Evolutionary conservation across 2,329 filamentous ascomycete genomes (phyloP).

Genomic region (Fragosphaeria purpurea): DNA sequence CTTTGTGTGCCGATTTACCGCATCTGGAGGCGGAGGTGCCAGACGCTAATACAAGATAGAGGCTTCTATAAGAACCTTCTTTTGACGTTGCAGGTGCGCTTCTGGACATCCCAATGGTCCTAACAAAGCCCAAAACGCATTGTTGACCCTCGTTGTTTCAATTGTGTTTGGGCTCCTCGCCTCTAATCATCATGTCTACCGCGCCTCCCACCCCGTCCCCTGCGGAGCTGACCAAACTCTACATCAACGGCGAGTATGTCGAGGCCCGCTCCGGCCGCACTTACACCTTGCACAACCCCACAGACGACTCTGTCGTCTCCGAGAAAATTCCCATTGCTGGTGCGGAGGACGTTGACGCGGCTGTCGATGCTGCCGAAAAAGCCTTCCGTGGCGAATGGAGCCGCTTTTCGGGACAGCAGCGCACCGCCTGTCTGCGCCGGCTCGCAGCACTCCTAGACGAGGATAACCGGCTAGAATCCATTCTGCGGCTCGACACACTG

Average conservation of each 20-base stretch:
- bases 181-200: not conserved
- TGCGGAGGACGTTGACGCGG: conserved; percentile 2
- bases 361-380: conserved; percentile 2
- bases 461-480: not conserved
- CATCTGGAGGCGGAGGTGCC: too few species aligned
- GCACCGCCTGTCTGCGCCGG: not conserved
- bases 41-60: too few species aligned
- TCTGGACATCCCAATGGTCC: too few species aligned
- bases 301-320: not conserved
- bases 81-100: too few species aligned
- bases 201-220: not conserved
- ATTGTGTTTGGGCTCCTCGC: not conserved
- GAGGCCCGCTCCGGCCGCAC: not conserved
- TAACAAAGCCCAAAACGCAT: too few species aligned
- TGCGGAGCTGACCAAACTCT: conserved; percentile 6
- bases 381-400: conserved; percentile 25
- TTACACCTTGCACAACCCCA: conserved; percentile 5
- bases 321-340: conserved; percentile 3
- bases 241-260: conserved; percentile 10
- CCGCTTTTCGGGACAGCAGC: conserved; percentile 2
- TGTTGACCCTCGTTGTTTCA: too few species aligned
- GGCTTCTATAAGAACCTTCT: too few species aligned
- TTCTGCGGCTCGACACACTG: conserved; percentile 1
- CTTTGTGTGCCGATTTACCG: too few species aligned
- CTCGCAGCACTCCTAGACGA: not conserved